Conservation (phyloP, 495 filamentous ascomycete species). For the Parmelia sp. region DNA sequence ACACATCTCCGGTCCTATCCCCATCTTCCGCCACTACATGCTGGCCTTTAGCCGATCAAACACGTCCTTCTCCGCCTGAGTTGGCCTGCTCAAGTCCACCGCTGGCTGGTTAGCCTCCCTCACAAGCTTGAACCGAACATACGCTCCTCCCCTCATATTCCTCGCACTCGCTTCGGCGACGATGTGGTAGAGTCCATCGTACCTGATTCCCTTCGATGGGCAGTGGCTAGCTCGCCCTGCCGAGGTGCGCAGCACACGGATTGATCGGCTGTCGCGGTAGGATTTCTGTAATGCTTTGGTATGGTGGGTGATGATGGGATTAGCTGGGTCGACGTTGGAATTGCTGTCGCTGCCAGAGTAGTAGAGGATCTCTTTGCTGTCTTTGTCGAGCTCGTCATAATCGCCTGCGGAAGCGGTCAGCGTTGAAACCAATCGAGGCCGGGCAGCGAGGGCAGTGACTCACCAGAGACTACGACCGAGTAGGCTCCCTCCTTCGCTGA, state of each 20-base stretch:
- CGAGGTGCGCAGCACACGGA: constrained; percentile 43
- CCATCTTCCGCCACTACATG: background rate
- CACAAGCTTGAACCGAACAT: constrained; percentile 40
- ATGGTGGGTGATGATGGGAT: constrained; percentile 24
- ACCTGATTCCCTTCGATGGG: constrained; percentile 42
- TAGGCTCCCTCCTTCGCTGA: constrained; percentile 34
- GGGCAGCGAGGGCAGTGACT: background rate
- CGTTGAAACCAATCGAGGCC: background rate
- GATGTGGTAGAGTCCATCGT: constrained; percentile 50
- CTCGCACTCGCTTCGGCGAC: constrained; percentile 12
- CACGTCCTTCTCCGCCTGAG: constrained; percentile 8
- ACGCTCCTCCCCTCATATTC: constrained; percentile 27
- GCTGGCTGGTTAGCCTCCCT: constrained; percentile 32
- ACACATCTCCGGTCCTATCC: background rate
- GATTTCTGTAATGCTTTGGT: constrained; percentile 38
- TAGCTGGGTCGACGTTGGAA: constrained; percentile 25
- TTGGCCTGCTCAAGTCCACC: constrained; percentile 28
- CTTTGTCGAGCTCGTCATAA: constrained; percentile 41
- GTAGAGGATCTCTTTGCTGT: constrained; percentile 38
- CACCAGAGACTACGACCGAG: constrained; percentile 34
- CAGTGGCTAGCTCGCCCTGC: constrained; percentile 21
- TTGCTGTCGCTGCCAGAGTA: constrained; percentile 43
- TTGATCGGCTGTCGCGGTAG: constrained; percentile 23
- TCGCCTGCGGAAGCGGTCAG: constrained; percentile 30
- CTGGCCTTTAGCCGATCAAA: constrained; percentile 7